Percentiles rank a stretch among this genome's conserved stretches.
Conservation (phyloP, 805 yeast genomes). For the Pichia nakasei region DNA sequence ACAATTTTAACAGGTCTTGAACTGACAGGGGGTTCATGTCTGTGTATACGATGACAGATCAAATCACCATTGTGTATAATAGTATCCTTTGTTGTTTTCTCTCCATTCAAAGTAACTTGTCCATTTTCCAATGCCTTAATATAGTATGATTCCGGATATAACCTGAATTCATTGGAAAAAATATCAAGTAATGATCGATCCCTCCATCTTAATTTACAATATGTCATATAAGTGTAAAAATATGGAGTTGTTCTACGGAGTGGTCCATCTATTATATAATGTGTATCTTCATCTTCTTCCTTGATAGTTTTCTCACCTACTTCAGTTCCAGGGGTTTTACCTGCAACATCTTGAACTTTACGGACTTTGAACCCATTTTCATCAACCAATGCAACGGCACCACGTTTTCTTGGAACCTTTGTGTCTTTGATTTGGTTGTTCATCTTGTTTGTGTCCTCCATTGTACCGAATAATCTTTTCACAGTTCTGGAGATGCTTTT, state of each 20-base stretch:
- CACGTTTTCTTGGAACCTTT: slow-evolving; percentile 2
- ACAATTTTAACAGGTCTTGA: slow-evolving; percentile 55
- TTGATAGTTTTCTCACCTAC: slow-evolving; percentile 26
- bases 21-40: slow-evolving; percentile 85
- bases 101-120: slow-evolving; percentile 62
- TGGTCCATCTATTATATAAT: slow-evolving; percentile 48
- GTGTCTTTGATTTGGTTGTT: neutral
- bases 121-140: slow-evolving; percentile 47
- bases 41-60: slow-evolving; percentile 68
- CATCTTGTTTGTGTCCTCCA: neutral
- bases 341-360: slow-evolving; percentile 36
- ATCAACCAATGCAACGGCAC: slow-evolving; percentile 22
- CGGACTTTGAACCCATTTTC: slow-evolving; percentile 39
- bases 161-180: slow-evolving; percentile 78
- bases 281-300: slow-evolving; percentile 53
- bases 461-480: neutral
- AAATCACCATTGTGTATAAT: slow-evolving; percentile 74
- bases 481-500: neutral
- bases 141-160: slow-evolving; percentile 62
- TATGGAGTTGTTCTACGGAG: slow-evolving; percentile 77
- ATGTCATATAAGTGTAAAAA: slow-evolving; percentile 81
- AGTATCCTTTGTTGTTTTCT: slow-evolving; percentile 55
- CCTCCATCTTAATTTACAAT: slow-evolving; percentile 88
- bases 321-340: slow-evolving; percentile 32
- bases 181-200: slow-evolving; percentile 73